phyloP scores from a whole-genome alignment of 257 asterid species.

The Lycium barbarum region DNA sequence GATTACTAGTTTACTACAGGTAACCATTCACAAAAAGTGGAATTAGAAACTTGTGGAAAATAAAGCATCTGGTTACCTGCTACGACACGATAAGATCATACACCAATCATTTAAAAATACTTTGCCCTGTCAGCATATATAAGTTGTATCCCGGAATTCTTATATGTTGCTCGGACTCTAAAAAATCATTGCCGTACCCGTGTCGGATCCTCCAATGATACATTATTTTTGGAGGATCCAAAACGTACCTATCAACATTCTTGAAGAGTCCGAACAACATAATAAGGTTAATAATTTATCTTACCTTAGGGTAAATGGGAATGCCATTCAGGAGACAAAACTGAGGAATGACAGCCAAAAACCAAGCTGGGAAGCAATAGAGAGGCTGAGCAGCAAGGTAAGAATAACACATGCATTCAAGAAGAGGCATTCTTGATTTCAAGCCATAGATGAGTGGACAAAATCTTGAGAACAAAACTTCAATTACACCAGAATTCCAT shows the following conservation, averaged over 20 bases:
- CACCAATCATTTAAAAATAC: neutral
- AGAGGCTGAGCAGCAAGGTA: conserved; percentile 36
- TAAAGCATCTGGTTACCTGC: neutral
- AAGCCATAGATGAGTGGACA: conserved; percentile 53
- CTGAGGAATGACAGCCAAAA: conserved; percentile 45
- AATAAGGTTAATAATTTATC: too few species aligned
- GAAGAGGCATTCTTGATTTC: conserved; percentile 44
- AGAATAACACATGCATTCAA: conserved; percentile 34
- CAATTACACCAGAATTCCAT: conserved; percentile 55
- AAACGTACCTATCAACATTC: too few species aligned
- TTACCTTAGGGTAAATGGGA: conserved; percentile 41
- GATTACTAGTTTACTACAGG: neutral
- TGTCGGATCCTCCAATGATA: too few species aligned
- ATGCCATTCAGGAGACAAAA: conserved; percentile 37
- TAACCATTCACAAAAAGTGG: neutral
- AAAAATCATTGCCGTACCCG: too few species aligned
- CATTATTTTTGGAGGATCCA: too few species aligned
- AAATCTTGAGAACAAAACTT: conserved; percentile 42
- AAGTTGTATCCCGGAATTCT: neutral
- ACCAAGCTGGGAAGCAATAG: conserved; percentile 44
- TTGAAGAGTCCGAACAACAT: too few species aligned
- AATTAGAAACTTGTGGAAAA: neutral
- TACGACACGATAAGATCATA: neutral
- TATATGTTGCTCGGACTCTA: too few species aligned
- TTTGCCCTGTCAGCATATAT: neutral